A percentile compares a stretch with the other conserved stretches of the same genome.
Evolutionary conservation across 2,329 filamentous ascomycete genomes (phyloP).

Genomic region (Colletotrichum sp.): DNA sequence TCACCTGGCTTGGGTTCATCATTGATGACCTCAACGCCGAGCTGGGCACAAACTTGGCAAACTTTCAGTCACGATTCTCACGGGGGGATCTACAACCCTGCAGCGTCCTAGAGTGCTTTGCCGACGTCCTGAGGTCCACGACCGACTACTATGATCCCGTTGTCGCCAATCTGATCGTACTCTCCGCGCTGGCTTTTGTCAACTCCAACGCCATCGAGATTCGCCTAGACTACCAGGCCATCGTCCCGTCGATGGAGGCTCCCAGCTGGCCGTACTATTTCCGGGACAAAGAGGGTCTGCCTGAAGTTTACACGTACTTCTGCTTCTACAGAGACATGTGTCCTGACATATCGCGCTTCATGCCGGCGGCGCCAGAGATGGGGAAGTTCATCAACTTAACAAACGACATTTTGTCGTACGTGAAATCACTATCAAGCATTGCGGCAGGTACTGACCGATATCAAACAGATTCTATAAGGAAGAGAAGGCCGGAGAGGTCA

Average conservation of each 20-base stretch:
- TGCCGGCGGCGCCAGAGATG: conserved; percentile 32
- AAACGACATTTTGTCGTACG: conserved; percentile 33
- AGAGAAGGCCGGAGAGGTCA: conserved; percentile 27
- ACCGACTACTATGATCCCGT: conserved; percentile 28
- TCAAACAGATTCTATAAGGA: conserved; percentile 31
- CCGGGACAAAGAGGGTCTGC: conserved; percentile 29
- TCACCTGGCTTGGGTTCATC: conserved; percentile 32
- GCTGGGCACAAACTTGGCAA: conserved; percentile 21
- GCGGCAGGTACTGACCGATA: neutral
- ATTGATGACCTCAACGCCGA: conserved; percentile 30
- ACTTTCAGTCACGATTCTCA: conserved; percentile 29
- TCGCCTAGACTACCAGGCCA: conserved; percentile 21
- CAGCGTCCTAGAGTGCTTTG: conserved; percentile 26
- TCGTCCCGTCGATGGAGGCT: conserved; percentile 22
- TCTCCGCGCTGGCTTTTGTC: conserved; percentile 31
- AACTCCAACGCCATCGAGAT: conserved; percentile 30
- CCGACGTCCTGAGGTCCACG: conserved; percentile 22
- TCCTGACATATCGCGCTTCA: conserved; percentile 28
- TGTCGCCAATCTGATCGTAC: conserved; percentile 30
- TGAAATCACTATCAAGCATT: neutral
- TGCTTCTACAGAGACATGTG: conserved; percentile 28
- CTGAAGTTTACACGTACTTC: conserved; percentile 30
- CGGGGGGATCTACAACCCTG: conserved; percentile 23
- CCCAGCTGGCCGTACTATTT: conserved; percentile 30
- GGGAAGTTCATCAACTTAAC: conserved; percentile 28